Evolutionary conservation across 1,139 yeast species (phyloP).

Genomic region (Pichia cactophila): DNA sequence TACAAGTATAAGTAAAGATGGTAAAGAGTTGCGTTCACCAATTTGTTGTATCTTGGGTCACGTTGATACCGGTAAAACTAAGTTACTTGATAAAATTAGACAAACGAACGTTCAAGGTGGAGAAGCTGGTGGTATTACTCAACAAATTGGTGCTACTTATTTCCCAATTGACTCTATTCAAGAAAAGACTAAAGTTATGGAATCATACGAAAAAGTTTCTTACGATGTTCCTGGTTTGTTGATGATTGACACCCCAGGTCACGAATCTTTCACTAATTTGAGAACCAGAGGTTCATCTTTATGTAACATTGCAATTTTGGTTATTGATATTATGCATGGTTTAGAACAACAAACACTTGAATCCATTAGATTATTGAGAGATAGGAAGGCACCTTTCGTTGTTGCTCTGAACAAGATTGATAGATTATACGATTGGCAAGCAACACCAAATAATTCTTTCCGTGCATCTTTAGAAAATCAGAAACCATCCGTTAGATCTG

Average conservation of each 20-base stretch:
- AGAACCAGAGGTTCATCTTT: slow-evolving; percentile 98
- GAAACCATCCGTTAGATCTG: slow-evolving; percentile 77
- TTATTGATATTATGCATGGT: slow-evolving; percentile 98
- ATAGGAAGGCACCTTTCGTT: slow-evolving; percentile 94
- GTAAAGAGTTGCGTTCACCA: slow-evolving; percentile 78
- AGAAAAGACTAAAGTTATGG: slow-evolving; percentile 87
- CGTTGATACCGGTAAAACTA: slow-evolving; percentile 99
- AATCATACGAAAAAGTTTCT: slow-evolving; percentile 71
- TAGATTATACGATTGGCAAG: slow-evolving; percentile 92
- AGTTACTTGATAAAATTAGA: slow-evolving; percentile 90
- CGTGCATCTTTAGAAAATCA: slow-evolving; percentile 87
- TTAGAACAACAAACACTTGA: slow-evolving; percentile 95
- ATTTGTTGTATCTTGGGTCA: slow-evolving; percentile 98
- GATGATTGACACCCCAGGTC: slow-evolving; percentile 98
- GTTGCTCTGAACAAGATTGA: slow-evolving; percentile 97
- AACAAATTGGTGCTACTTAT: slow-evolving; percentile 99
- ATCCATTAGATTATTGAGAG: slow-evolving; percentile 84
- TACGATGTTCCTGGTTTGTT: slow-evolving; percentile 96
- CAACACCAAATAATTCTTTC: slow-evolving; percentile 86
- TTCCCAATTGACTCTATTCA: slow-evolving; percentile 95
- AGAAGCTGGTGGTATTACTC: slow-evolving; percentile 99
- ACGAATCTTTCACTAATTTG: slow-evolving; percentile 96
- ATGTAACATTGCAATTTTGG: slow-evolving; percentile 98
- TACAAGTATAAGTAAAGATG: slow-evolving; percentile 16
- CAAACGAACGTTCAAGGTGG: slow-evolving; percentile 99